A percentile compares a stretch with the other conserved stretches of the same genome.
These are phyloP conservation scores for Pinus albicaulis DNA, from an alignment of 75 land plant genomes.

Conservation along the genomic window DNA sequence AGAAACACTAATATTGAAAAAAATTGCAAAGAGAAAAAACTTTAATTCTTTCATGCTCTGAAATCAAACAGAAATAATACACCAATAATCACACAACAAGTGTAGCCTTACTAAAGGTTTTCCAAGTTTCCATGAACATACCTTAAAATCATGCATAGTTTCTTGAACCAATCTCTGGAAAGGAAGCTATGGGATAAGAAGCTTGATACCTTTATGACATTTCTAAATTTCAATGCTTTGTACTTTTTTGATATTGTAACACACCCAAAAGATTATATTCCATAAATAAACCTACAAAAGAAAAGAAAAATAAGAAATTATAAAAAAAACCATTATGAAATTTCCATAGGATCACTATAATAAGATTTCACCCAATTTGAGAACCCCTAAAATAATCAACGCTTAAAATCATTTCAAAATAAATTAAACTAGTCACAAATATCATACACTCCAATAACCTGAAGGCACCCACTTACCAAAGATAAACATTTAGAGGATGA, in stretches of 20 bases:
- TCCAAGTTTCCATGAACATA: background rate
- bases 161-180: constrained; percentile 66
- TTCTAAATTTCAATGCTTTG: constrained; percentile 28
- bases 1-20: too few relatives aligned
- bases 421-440: too few relatives aligned
- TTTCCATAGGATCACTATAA: background rate
- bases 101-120: background rate
- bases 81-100: too few relatives aligned
- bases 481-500: constrained; percentile 69
- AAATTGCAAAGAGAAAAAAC: too few relatives aligned
- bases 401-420: background rate
- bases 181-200: constrained; percentile 48
- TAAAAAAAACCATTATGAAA: background rate
- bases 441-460: too few relatives aligned
- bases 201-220: constrained; percentile 18
- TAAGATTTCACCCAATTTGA: background rate
- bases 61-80: too few relatives aligned
- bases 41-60: too few relatives aligned
- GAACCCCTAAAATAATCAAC: background rate
- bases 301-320: background rate
- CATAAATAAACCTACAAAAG: background rate
- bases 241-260: background rate
- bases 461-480: constrained; percentile 19
- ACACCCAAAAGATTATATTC: background rate
- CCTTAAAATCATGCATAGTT: constrained; percentile 59